Base-by-base conservation (phyloP, 331 rosid genomes). In the Quercus phellos region DNA sequence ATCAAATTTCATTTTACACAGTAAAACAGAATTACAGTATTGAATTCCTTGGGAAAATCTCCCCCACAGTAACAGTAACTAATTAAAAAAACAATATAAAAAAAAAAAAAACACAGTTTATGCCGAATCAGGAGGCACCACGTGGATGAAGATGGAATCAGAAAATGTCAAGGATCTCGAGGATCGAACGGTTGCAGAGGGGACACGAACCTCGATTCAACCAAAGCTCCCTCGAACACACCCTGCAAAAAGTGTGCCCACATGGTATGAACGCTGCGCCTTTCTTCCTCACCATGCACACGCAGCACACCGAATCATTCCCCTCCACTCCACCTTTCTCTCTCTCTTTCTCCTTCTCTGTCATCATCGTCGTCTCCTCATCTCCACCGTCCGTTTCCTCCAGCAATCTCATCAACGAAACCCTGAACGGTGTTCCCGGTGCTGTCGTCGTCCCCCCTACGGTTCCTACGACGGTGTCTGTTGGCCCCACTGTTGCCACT, bases 251-350 rank as follows among this genome's bases (percentile, higher is more conserved):
- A 16, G 99, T 94, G 72, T 94, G 99, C 55, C 99, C 98, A 80
- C 99, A 94, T 74, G 99, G 99, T 17, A 94, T 94, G 80, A 94
- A 92, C 21, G 99, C 97, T 35, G 98, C 98, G 0, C 97, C 99
- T 79, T 92, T 94, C 77, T 87, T 88, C 85, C 97, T 85, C 9
- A 88, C 91, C 99, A 94, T 94, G 87, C 99, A 94, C 90, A 94
- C 98, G 96, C 99, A 94, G 81, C 99, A 94, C 98, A 94, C 87
- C 51, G 81, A 78, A 87, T 92, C 97, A 76, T 35, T 87, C 27
- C 93, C 92, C 80, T 0, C 71, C 2, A 73, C 87, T 0, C 27
- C 74, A 1, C 21, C 79, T 46, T 46, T 72, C 75, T 68, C 79
- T 24, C 27, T 75, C 68, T 4, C 34, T 82, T 60, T 51, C 77